These are phyloP conservation scores for Rhodocollybia butyracea DNA, from an alignment of 768 basidiomycete genomes.

Conservation along the genomic window DNA sequence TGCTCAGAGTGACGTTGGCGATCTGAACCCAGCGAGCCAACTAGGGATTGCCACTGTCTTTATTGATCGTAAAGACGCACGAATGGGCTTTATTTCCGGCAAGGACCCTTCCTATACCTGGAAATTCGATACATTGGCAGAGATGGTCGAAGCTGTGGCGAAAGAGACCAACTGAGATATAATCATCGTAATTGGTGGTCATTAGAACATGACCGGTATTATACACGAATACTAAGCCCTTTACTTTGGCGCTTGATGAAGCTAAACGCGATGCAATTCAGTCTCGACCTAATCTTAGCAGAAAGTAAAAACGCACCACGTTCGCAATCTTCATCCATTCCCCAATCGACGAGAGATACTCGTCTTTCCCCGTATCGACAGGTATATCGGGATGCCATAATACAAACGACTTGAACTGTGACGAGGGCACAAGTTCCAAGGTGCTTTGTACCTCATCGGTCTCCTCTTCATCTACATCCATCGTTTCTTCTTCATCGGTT, in stretches of 20 bases:
- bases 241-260: constrained; percentile 7
- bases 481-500: constrained; percentile 18
- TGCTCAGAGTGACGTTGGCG: too few relatives aligned
- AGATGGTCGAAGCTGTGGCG: too few relatives aligned
- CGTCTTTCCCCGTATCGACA: constrained; percentile 66
- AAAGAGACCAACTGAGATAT: too few relatives aligned
- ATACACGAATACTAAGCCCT: not conserved
- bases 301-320: constrained; percentile 42
- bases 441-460: constrained; percentile 22
- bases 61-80: too few relatives aligned
- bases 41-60: too few relatives aligned
- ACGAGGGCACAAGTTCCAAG: constrained; percentile 30
- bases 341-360: constrained; percentile 61
- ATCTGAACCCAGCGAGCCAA: too few relatives aligned
- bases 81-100: too few relatives aligned
- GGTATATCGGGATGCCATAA: constrained; percentile 75
- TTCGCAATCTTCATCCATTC: constrained; percentile 70
- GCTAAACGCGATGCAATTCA: not conserved
- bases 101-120: too few relatives aligned
- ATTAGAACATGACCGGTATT: too few relatives aligned
- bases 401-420: constrained; percentile 63
- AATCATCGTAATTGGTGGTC: too few relatives aligned
- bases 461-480: constrained; percentile 24
- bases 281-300: not conserved
- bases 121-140: too few relatives aligned